phyloP scores from a whole-genome alignment of 139 green algal genomes.

The Tetraselmis striata region DNA sequence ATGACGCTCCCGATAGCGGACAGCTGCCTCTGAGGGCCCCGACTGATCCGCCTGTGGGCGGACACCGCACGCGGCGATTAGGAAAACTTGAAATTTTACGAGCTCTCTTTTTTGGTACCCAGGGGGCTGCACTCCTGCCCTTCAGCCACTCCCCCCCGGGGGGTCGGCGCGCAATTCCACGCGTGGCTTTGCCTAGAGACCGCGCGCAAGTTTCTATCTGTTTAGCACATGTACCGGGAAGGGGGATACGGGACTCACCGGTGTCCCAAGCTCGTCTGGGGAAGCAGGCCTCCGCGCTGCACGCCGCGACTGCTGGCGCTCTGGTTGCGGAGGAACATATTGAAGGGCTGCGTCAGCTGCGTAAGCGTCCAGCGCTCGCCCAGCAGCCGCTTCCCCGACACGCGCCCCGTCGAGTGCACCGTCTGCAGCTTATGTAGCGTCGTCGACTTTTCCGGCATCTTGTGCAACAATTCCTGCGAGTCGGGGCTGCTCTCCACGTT shows the following conservation, averaged over 20 bases:
- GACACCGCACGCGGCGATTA: neutral
- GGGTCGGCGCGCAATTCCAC: neutral
- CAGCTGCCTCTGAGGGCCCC: neutral
- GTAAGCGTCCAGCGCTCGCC: neutral
- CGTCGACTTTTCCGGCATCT: neutral
- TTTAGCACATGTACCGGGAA: too few relatives aligned
- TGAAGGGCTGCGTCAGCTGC: neutral
- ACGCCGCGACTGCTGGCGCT: neutral
- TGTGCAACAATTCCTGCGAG: neutral
- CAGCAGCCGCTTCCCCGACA: neutral
- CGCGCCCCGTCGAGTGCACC: neutral
- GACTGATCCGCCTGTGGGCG: neutral
- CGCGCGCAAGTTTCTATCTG: too few relatives aligned
- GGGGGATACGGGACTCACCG: neutral
- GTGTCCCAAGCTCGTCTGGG: neutral
- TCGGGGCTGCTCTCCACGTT: too few relatives aligned
- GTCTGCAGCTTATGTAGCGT: neutral
- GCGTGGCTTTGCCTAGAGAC: neutral
- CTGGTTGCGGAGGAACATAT: neutral
- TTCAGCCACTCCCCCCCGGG: too few relatives aligned
- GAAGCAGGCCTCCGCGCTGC: neutral
- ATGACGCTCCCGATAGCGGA: neutral
- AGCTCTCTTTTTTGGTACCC: too few relatives aligned
- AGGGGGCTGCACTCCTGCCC: too few relatives aligned
- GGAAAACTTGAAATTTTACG: neutral